phyloP scores from a whole-genome alignment of 495 filamentous ascomycete species.

The Massariosphaeria phaeospora region DNA sequence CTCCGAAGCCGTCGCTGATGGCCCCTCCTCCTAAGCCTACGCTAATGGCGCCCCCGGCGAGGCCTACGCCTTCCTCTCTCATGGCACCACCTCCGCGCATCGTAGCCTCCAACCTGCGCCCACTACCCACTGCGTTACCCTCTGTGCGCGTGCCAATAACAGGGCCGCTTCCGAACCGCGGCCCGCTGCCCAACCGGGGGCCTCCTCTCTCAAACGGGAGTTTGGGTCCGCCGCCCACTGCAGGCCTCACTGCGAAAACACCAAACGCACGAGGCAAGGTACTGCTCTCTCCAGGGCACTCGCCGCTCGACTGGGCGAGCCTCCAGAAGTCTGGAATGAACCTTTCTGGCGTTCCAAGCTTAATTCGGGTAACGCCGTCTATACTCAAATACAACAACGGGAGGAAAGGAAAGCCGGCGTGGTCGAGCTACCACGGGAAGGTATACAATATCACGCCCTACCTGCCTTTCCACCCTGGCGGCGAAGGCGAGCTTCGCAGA shows the following conservation, averaged over 20 bases:
- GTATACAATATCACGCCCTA: slow-evolving; percentile 95
- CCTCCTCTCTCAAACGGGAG: slow-evolving; percentile 27
- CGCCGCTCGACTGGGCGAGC: slow-evolving; percentile 91
- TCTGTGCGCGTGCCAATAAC: slow-evolving; percentile 42
- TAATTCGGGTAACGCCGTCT: slow-evolving; percentile 67
- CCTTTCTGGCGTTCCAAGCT: slow-evolving; percentile 53
- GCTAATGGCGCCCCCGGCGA: slow-evolving; percentile 20
- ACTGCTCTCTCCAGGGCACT: slow-evolving; percentile 76
- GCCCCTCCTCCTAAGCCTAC: slow-evolving; percentile 7
- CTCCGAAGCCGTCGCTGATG: slow-evolving; percentile 27
- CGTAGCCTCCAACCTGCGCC: slow-evolving; percentile 27
- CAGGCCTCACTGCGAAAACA: slow-evolving; percentile 18
- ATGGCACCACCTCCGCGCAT: slow-evolving; percentile 29
- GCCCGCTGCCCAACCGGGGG: slow-evolving; percentile 33
- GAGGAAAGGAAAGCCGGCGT: slow-evolving; percentile 75
- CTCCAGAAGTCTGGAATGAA: slow-evolving; percentile 60
- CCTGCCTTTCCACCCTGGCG: slow-evolving; percentile 84
- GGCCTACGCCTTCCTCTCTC: slow-evolving; percentile 1
- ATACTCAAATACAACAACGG: slow-evolving; percentile 70
- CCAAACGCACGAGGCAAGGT: slow-evolving; percentile 51
- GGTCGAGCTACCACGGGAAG: slow-evolving; percentile 77
- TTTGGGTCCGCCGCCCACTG: slow-evolving; percentile 22
- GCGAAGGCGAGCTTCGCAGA: slow-evolving; percentile 76
- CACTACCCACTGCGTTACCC: slow-evolving; percentile 24
- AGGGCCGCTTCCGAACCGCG: slow-evolving; percentile 38